Evolutionary conservation across 306 rosid genomes (phyloP).

Genomic region (Dryas alaskensis): DNA sequence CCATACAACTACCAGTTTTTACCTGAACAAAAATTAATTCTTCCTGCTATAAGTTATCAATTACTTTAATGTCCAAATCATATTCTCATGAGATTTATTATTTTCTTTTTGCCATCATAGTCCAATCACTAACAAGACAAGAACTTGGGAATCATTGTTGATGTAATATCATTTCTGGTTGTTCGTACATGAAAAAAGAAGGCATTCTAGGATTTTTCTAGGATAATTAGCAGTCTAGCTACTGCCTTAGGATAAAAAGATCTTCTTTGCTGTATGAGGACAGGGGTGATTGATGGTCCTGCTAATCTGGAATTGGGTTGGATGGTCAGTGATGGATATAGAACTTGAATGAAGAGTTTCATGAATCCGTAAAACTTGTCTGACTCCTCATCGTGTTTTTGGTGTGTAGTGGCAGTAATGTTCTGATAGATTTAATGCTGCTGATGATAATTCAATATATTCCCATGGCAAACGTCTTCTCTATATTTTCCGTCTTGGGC

Average conservation of each 20-base stretch:
- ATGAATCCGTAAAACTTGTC: not conserved
- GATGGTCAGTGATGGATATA: not conserved
- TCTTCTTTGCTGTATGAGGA: not conserved
- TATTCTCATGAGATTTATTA: not conserved
- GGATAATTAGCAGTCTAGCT: not conserved
- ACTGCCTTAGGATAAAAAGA: not conserved
- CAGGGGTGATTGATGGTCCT: no score
- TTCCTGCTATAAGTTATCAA: not conserved
- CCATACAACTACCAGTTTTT: not conserved
- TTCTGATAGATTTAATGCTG: not conserved
- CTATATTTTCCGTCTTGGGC: not conserved
- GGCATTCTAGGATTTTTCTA: not conserved
- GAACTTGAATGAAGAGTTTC: not conserved
- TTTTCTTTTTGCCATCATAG: not conserved
- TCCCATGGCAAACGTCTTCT: not conserved
- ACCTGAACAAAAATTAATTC: not conserved
- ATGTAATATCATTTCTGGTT: not conserved
- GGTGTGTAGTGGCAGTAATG: not conserved
- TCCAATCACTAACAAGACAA: not conserved
- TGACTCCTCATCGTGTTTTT: not conserved
- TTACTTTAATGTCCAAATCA: not conserved
- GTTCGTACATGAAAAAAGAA: not conserved
- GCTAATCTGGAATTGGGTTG: not conserved
- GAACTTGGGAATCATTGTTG: not conserved
- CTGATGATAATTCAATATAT: not conserved